phyloP scores from a whole-genome alignment of 1,284 basidiomycete species.

The Sparassis latifolia region DNA sequence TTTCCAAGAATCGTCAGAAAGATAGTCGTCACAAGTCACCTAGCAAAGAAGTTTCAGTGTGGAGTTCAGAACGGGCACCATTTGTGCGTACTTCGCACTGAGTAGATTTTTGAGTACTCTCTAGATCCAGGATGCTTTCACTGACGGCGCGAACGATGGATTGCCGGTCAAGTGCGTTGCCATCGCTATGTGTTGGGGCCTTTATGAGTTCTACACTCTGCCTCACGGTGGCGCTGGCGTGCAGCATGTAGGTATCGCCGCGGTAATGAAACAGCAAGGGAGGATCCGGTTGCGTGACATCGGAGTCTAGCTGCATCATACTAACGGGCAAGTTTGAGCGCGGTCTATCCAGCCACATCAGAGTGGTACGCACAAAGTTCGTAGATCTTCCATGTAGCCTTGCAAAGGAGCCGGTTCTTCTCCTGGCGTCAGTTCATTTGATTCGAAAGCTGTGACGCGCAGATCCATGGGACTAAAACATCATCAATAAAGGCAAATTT shows the following conservation, averaged over 20 bases:
- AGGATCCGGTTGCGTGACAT: constrained; percentile 38
- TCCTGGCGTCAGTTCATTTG: constrained; percentile 18
- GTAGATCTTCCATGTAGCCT: constrained; percentile 35
- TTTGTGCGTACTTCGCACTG: constrained; percentile 45
- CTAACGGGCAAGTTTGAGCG: constrained; percentile 16
- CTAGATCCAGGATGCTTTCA: constrained; percentile 42
- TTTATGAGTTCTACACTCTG: constrained; percentile 31
- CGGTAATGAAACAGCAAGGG: constrained; percentile 41
- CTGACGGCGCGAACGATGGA: constrained; percentile 12
- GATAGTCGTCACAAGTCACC: constrained; percentile 39
- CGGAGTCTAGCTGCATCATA: constrained; percentile 25
- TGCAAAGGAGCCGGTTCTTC: constrained; percentile 37
- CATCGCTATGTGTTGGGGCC: not conserved
- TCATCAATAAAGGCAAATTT: not conserved
- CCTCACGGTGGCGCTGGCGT: constrained; percentile 42
- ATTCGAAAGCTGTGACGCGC: constrained; percentile 34
- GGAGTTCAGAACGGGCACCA: not conserved
- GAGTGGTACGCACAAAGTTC: constrained; percentile 36
- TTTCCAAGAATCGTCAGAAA: constrained; percentile 40
- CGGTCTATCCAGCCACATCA: not conserved
- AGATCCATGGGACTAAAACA: constrained; percentile 23
- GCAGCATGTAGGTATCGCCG: constrained; percentile 42
- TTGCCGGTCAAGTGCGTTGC: constrained; percentile 1
- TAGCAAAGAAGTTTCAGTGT: constrained; percentile 19
- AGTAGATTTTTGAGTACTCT: constrained; percentile 45